Percentiles rank a stretch among this genome's conserved stretches.
phyloP scores from a whole-genome alignment of 305 asterid genomes.

The Solanum aculeatissimum region DNA sequence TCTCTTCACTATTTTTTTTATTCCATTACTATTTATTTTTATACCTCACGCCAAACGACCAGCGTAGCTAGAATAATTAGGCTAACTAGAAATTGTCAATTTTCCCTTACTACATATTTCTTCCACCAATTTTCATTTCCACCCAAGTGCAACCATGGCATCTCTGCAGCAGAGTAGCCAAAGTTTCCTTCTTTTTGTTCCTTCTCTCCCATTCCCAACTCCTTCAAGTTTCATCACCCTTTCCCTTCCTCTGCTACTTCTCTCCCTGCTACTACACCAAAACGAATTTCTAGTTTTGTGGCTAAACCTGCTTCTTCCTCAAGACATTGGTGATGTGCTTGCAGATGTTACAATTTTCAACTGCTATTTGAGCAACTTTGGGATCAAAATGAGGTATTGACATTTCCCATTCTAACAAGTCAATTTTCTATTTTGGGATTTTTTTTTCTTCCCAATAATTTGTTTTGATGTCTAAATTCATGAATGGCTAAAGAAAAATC shows the following conservation, averaged over 20 bases:
- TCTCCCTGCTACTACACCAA: not conserved
- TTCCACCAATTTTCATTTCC: not conserved
- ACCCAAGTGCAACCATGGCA: not conserved
- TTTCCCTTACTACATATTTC: not conserved
- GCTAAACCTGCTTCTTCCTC: conserved; percentile 31
- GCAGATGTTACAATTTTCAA: conserved; percentile 52
- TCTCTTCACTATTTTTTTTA: too few relatives aligned
- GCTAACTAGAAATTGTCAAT: not conserved
- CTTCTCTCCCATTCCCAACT: not conserved
- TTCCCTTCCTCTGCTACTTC: not conserved
- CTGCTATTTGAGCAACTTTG: conserved; percentile 57
- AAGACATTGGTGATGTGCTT: conserved; percentile 34
- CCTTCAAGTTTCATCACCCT: not conserved
- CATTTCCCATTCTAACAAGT: not conserved
- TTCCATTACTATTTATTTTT: too few relatives aligned
- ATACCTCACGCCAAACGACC: too few relatives aligned
- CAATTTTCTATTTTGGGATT: not conserved
- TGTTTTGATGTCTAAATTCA: not conserved
- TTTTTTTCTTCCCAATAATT: not conserved
- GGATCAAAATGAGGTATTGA: conserved; percentile 66
- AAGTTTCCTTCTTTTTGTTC: not conserved
- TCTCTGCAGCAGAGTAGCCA: not conserved
- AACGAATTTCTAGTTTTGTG: not conserved
- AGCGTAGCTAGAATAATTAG: not conserved
- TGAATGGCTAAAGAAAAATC: not conserved